A percentile compares a stretch with the other conserved stretches of the same genome.
Conservation (phyloP, 225 moss, liverwort and hornwort species). For the Physcomitrium patens region DNA sequence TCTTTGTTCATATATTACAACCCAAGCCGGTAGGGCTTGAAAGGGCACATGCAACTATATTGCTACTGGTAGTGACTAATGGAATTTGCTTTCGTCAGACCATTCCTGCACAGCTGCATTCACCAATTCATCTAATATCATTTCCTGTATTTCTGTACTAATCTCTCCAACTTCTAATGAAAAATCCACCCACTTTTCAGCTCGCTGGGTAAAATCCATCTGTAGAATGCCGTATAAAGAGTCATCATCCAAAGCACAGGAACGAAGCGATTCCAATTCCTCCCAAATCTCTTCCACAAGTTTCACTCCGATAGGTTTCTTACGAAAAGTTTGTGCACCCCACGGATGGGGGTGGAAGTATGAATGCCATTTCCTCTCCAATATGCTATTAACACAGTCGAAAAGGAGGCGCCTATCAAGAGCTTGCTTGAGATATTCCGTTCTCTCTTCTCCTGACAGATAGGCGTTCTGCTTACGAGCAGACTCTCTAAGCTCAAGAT, state of each 20-base stretch:
- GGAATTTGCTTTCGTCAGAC: slow-evolving; percentile 23
- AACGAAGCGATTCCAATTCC: slow-evolving; percentile 34
- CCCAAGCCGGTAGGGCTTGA: slow-evolving; percentile 25
- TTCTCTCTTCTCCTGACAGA: slow-evolving; percentile 50
- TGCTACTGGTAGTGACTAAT: slow-evolving; percentile 11
- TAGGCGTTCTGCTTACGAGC: slow-evolving; percentile 46
- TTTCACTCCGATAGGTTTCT: slow-evolving; percentile 39
- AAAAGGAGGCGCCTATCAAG: slow-evolving; percentile 56
- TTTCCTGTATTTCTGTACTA: slow-evolving; percentile 41
- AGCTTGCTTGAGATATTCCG: slow-evolving; percentile 47
- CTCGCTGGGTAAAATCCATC: slow-evolving; percentile 48
- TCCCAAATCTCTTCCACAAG: slow-evolving; percentile 54
- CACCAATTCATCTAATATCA: slow-evolving; percentile 52
- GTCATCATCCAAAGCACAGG: slow-evolving; percentile 44
- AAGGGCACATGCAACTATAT: slow-evolving; percentile 20
- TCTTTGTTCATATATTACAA: slow-evolving; percentile 51
- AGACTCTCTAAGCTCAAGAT: slow-evolving; percentile 43
- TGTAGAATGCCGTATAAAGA: slow-evolving; percentile 51
- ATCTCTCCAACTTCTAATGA: slow-evolving; percentile 45
- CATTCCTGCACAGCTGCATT: slow-evolving; percentile 54
- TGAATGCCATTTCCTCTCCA: slow-evolving; percentile 41
- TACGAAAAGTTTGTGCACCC: slow-evolving; percentile 35
- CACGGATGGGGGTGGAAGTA: slow-evolving; percentile 48
- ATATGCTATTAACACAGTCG: slow-evolving; percentile 49
- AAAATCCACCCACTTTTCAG: slow-evolving; percentile 50